A percentile compares a stretch with the other conserved stretches of the same genome.
Evolutionary conservation across 331 rosid species (phyloP).

Genomic region (Pyracantha coccinea): DNA sequence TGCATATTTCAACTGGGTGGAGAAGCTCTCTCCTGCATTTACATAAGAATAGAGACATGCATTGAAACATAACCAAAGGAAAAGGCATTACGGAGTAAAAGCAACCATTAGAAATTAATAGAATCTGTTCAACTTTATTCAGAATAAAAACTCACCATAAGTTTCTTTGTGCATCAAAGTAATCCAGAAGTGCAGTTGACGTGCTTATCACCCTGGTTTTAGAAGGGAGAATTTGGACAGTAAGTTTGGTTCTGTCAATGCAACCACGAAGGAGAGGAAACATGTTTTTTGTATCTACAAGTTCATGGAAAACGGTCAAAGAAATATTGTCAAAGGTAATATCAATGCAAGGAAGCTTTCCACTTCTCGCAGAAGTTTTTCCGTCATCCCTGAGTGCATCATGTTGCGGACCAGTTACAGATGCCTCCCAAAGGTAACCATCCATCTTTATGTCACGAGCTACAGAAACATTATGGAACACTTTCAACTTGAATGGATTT

Average conservation of each 20-base stretch:
- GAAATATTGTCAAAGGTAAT: slow-evolving; percentile 51
- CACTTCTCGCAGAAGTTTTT: slow-evolving; percentile 28
- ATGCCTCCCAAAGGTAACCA: slow-evolving; percentile 31
- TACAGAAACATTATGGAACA: slow-evolving; percentile 38
- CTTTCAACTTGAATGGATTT: slow-evolving; percentile 79
- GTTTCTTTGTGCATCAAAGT: slow-evolving; percentile 67
- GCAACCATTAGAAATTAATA: slow-evolving; percentile 3
- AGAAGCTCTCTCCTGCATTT: slow-evolving; percentile 70
- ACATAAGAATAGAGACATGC: slow-evolving; percentile 5
- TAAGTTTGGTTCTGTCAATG: slow-evolving; percentile 45
- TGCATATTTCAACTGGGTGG: slow-evolving; percentile 56
- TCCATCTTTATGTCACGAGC: slow-evolving; percentile 32
- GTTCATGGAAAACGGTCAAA: slow-evolving; percentile 62
- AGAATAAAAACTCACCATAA: slow-evolving; percentile 46
- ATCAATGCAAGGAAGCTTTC: slow-evolving; percentile 48
- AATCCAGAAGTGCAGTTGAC: slow-evolving; percentile 36
- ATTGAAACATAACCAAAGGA: slow-evolving; percentile 4
- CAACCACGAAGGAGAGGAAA: slow-evolving; percentile 67
- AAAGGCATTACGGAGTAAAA: background rate
- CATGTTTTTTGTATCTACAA: slow-evolving; percentile 46
- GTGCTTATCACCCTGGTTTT: slow-evolving; percentile 76
- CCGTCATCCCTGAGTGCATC: slow-evolving; percentile 24
- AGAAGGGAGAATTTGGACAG: slow-evolving; percentile 45
- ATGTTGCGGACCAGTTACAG: slow-evolving; percentile 23
- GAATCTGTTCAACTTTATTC: slow-evolving; percentile 11